These are phyloP conservation scores for Kuraishia capsulata DNA, from an alignment of 805 yeast genomes.

Conservation along the genomic window DNA sequence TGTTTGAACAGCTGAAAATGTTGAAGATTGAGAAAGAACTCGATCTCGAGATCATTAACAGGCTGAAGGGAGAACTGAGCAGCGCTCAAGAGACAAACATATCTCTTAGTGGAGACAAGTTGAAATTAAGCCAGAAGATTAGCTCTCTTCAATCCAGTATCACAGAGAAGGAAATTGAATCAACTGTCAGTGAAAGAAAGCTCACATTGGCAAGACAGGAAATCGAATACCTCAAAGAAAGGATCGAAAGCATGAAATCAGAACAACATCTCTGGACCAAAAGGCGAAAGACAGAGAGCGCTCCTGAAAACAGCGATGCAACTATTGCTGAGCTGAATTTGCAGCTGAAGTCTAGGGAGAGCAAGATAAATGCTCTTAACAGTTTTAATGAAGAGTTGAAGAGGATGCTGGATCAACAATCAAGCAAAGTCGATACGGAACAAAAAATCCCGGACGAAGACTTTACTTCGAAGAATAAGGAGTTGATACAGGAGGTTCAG, in stretches of 20 bases:
- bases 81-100: neutral
- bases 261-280: neutral
- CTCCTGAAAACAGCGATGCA: neutral
- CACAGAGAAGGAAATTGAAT: slow-evolving; percentile 1
- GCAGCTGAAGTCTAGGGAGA: neutral
- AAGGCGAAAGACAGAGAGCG: neutral
- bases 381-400: neutral
- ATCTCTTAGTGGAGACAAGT: neutral
- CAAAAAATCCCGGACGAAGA: neutral
- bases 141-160: neutral
- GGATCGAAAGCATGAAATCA: slow-evolving; percentile 5
- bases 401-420: neutral
- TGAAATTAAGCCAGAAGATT: neutral
- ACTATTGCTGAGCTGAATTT: neutral
- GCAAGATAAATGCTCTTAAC: neutral
- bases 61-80: neutral
- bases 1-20: slow-evolving; percentile 3
- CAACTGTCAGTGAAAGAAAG: slow-evolving; percentile 4
- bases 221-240: slow-evolving; percentile 10
- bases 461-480: neutral
- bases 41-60: neutral
- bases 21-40: slow-evolving; percentile 7
- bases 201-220: slow-evolving; percentile 10
- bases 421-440: neutral
- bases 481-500: neutral